Percentiles rank a stretch among this genome's conserved stretches.
Evolutionary conservation across 768 basidiomycete species (phyloP).

Genomic region (Kwoniella botswanensis): DNA sequence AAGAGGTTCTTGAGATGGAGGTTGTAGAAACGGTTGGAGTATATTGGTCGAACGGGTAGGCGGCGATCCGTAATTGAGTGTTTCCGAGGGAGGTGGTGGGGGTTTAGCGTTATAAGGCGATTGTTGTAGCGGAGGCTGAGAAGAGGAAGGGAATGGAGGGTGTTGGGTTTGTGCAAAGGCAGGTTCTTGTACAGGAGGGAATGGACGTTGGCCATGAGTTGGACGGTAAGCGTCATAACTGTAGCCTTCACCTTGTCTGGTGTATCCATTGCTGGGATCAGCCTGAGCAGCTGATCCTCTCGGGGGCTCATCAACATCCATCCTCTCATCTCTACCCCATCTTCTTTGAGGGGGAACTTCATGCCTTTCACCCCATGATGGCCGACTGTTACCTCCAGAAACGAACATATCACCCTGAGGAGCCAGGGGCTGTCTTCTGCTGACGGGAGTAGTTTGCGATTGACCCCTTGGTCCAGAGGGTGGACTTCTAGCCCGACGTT

Average conservation of each 20-base stretch:
- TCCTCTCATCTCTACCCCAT: slow-evolving; percentile 4
- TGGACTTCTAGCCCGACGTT: neutral
- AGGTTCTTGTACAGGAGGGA: neutral
- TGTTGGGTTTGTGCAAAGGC: neutral
- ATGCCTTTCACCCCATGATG: slow-evolving; percentile 1
- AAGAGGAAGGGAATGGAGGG: neutral
- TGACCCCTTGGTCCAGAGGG: slow-evolving; percentile 4
- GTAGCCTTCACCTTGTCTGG: neutral
- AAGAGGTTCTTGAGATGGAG: neutral
- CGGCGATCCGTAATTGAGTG: neutral
- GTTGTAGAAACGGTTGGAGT: neutral
- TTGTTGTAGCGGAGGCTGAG: neutral
- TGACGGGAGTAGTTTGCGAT: neutral
- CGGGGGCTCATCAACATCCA: neutral
- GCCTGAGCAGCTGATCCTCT: neutral
- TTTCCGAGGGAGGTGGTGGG: neutral
- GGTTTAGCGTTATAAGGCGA: neutral
- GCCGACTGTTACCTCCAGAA: slow-evolving; percentile 6
- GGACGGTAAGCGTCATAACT: neutral
- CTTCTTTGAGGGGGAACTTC: neutral
- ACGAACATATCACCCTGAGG: slow-evolving; percentile 19
- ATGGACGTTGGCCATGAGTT: neutral
- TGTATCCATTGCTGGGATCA: neutral
- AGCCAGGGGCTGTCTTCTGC: slow-evolving; percentile 6
- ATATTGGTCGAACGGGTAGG: neutral